Evolutionary conservation across 1,139 yeast genomes (phyloP), one percentile per base, ranked within the genome.

Genomic region (Kodamaea plutei): DNA sequence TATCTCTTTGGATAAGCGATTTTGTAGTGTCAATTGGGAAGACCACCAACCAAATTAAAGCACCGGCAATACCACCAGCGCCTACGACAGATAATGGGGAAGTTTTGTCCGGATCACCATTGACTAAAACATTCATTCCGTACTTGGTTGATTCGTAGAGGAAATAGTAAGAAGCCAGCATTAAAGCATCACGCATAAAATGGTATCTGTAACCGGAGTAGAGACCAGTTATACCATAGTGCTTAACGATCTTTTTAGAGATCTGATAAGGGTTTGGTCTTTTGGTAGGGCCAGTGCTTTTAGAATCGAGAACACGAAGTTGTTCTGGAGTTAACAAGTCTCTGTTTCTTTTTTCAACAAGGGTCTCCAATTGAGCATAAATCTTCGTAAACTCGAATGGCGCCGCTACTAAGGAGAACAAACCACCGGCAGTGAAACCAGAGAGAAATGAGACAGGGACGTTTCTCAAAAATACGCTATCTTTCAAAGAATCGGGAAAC

Each of bases 381-480:
- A 85, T 68, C 51, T 87, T 87, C 29, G 91, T 79, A 53, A 84
- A 76, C 52, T 85, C 96, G 52, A 85, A 85, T 0, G 96, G 96
- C 45, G 91, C 81, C 3, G 93, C 84, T 50, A 83, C 73, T 4
- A 75, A 31, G 2, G 88, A 71, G 9, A 82, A 79, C 2, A 70
- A 62, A 2, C 74, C 73, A 2, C 95, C 95, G 0, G 93, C 77
- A 2, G 75, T 41, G 5, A 71, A 58, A 1, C 95, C 95, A 0
- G 93, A 69, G 2, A 69, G 31, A 36, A 80, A 72, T 18, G 88
- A 74, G 1, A 79, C 76, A 0, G 87, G 91, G n/a, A 73, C 64
- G 48, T 76, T 80, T 32, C 69, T 61, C 7, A 73, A 16, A 8
- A 76, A 66, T 2, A 39, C 41, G 7, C 40, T 39, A 13, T 31